Evolutionary conservation across 306 rosid genomes (phyloP).

Genomic region (Gastrolobium villosum): DNA sequence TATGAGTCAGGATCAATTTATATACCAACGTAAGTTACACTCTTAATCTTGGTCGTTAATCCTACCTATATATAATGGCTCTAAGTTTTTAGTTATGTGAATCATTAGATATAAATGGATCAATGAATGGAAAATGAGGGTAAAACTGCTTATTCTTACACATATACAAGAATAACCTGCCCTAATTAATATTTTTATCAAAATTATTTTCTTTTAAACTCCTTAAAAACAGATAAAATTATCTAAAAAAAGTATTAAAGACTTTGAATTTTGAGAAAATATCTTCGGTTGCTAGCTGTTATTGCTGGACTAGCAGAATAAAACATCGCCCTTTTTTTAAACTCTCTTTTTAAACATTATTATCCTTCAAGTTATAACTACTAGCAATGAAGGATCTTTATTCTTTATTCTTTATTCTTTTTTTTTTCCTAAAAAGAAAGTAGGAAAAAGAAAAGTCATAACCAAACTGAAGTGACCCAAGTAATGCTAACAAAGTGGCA

Average conservation of each 20-base stretch:
- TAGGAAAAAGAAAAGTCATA: conserved; percentile 41
- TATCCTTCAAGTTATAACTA: conserved; percentile 42
- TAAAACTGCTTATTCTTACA: too few relatives aligned
- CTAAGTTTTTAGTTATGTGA: too few relatives aligned
- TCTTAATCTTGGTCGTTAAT: too few relatives aligned
- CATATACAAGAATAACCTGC: too few relatives aligned
- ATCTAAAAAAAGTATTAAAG: neutral
- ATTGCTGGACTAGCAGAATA: conserved; percentile 5
- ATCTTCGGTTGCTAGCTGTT: neutral
- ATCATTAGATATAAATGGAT: too few relatives aligned
- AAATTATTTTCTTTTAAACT: neutral
- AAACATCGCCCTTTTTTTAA: conserved; percentile 25
- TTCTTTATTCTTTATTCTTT: conserved; percentile 8
- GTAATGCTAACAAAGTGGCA: conserved; percentile 47
- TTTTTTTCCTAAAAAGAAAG: conserved; percentile 40
- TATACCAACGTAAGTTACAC: too few relatives aligned
- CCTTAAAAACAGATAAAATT: neutral
- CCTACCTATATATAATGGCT: too few relatives aligned
- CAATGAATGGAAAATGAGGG: too few relatives aligned
- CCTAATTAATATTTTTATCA: neutral
- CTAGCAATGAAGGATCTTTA: conserved; percentile 23
- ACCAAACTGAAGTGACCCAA: conserved; percentile 51
- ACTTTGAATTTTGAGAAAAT: conserved; percentile 5
- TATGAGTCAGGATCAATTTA: too few relatives aligned
- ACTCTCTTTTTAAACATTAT: conserved; percentile 44